These are phyloP conservation scores for Rhododendron mucronatum DNA, from an alignment of 148 eudicot genomes.

Conservation along the genomic window DNA sequence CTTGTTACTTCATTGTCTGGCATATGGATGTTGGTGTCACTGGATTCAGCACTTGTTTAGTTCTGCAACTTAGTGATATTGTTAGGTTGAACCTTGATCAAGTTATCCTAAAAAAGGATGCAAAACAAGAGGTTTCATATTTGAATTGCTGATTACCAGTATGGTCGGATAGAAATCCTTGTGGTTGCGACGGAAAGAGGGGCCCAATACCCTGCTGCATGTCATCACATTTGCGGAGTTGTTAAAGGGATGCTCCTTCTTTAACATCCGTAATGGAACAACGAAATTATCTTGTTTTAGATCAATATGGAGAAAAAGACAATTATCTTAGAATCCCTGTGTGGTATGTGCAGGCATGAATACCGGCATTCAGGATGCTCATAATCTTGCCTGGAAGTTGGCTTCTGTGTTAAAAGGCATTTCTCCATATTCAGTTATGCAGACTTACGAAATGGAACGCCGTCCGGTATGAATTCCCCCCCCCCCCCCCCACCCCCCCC, in stretches of 20 bases:
- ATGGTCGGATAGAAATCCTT: background rate
- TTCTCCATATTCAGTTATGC: conserved; percentile 57
- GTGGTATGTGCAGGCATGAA: conserved; percentile 73
- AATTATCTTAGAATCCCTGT: background rate
- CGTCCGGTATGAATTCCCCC: conserved; percentile 49
- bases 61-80: background rate
- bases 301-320: background rate
- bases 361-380: conserved; percentile 97
- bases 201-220: background rate
- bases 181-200: background rate
- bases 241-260: background rate
- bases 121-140: background rate
- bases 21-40: background rate
- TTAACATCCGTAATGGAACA: background rate
- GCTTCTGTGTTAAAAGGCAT: conserved; percentile 67
- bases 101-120: background rate
- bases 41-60: background rate
- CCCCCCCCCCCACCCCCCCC: background rate
- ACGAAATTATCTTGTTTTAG: background rate
- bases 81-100: background rate
- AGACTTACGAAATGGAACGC: conserved; percentile 82
- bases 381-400: conserved; percentile 96
- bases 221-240: background rate
- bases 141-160: background rate
- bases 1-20: background rate